Evolutionary conservation across 495 filamentous ascomycete species (phyloP), one percentile per base, ranked within the genome.

Genomic region (Penicillium samsonianum): DNA sequence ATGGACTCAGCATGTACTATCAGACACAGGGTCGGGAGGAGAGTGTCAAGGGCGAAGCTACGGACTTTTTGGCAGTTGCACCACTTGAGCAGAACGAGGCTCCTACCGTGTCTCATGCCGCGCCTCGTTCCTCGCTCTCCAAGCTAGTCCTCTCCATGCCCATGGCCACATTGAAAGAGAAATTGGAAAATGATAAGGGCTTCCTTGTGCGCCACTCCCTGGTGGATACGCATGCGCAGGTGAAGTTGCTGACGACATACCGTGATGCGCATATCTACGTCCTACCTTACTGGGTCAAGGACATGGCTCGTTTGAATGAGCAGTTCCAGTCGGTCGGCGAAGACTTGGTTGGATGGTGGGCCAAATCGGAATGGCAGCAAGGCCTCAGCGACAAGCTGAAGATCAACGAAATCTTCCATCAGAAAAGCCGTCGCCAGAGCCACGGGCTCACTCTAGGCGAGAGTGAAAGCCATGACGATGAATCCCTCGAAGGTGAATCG

Each of bases 281-380:
- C 61, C 88, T 98, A 60, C 94, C 94, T 0, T 83, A 86, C 60
- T 98, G 95, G 94, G 84, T 96, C 7, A 80, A 92, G 60, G 85
- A 91, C n/a, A 84, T 96, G 65, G 82, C 92, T 25, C 79, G 79
- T 49, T 77, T 75, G 25, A 93, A 98, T 58, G 87, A 93, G 19
- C 84, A 78, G 19, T 81, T 98, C 43, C 88, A 96, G 50, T 92
- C 84, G 40, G 83, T 99, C 52, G 87, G 88, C 50, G 94, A 99
- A 73, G 95, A 98, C 63, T 82, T 97, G 19, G 72, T 99, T 17
- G 93, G 92, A 12, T 96, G 88, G 87, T 96, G 92, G 92, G 91
- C 91, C 12, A 98, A 98, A 68, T 82, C 92, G 1, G 84, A 82
- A 33, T 99, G 94, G 94, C 92, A 97, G 71, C 76, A 82, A 22